Evolutionary conservation across 2,329 filamentous ascomycete species (phyloP).

Genomic region (Botrytis medusae): DNA sequence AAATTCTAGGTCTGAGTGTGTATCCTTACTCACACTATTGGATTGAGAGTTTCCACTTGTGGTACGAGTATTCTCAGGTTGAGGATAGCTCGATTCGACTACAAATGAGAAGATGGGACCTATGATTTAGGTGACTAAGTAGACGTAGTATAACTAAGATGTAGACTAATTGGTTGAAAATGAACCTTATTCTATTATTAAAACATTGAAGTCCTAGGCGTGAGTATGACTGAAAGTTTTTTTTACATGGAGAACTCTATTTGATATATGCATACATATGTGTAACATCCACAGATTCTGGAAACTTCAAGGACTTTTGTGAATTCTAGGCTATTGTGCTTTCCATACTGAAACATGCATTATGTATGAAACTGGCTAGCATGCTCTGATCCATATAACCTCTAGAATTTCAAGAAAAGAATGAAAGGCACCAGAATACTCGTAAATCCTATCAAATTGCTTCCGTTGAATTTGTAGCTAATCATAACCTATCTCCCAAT

Average conservation of each 20-base stretch:
- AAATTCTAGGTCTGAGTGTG: neutral
- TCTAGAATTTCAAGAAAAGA: neutral
- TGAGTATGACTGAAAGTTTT: neutral
- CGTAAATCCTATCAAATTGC: neutral
- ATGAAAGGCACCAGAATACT: neutral
- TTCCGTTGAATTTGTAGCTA: neutral
- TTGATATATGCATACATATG: neutral
- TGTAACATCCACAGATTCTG: neutral
- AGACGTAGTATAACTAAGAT: neutral
- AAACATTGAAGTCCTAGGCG: neutral
- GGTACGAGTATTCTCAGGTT: neutral
- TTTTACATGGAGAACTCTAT: neutral
- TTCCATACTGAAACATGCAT: neutral
- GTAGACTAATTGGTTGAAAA: accelerated
- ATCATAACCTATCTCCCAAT: neutral
- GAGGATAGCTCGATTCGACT: neutral
- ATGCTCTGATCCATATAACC: neutral
- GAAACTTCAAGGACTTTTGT: neutral
- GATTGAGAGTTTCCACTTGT: neutral
- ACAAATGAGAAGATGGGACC: neutral
- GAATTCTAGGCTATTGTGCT: neutral
- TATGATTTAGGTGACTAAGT: neutral
- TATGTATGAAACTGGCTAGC: neutral
- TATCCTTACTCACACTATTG: neutral
- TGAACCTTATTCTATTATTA: neutral